A percentile compares a stretch with the other conserved stretches of the same genome.
phyloP scores from a whole-genome alignment of 2,329 filamentous ascomycete species.

The Apiospora koreana region DNA sequence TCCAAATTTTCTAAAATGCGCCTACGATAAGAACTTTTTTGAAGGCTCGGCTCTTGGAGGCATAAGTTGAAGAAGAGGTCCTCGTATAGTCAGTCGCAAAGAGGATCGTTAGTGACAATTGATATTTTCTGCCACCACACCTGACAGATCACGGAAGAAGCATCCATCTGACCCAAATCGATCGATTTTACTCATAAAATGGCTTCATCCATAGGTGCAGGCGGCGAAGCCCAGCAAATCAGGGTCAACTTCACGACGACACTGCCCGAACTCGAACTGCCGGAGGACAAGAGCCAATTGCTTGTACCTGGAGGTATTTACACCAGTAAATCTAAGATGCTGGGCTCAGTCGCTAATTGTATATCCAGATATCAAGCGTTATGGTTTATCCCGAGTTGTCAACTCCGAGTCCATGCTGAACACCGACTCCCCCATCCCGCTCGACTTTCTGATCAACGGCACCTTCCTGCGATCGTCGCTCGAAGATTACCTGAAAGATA shows the following conservation, averaged over 20 bases:
- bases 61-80: conserved; percentile 1
- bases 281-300: conserved; percentile 62
- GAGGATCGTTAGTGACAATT: not conserved
- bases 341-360: not conserved
- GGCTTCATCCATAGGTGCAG: conserved; percentile 17
- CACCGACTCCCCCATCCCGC: conserved; percentile 67
- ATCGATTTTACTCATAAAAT: not conserved
- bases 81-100: not conserved
- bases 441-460: conserved; percentile 96
- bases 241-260: conserved; percentile 69
- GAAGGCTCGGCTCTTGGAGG: not conserved
- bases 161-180: not conserved
- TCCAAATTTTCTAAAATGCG: not conserved
- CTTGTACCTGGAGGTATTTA: conserved; percentile 60
- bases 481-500: conserved; percentile 83
- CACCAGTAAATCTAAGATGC: not conserved
- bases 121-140: not conserved
- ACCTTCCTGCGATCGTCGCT: conserved; percentile 86
- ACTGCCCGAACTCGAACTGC: conserved; percentile 62
- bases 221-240: conserved; percentile 48
- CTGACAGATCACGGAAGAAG: not conserved
- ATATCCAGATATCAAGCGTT: conserved; percentile 62
- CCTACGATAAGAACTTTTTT: conserved; percentile 13
- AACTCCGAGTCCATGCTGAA: conserved; percentile 73
- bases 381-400: conserved; percentile 69